Base-by-base conservation (phyloP, 2,329 filamentous ascomycete species). In the Clonostachys solani region DNA sequence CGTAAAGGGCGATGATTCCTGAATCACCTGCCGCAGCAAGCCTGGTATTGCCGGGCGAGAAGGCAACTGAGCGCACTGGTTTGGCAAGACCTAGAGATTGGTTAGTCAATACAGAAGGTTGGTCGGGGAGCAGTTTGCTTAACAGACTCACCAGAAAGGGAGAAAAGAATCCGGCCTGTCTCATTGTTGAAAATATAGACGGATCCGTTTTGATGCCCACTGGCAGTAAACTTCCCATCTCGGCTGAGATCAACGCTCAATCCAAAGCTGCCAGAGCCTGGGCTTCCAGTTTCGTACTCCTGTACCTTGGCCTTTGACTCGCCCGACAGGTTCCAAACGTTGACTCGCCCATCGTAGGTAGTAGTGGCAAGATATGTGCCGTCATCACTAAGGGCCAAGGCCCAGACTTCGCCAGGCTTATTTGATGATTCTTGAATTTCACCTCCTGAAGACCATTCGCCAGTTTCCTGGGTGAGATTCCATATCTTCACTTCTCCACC, bases 131-230 rank as follows among this genome's bases (percentile, higher is more conserved):
- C 5, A 37, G n/a, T 43, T 18, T 38, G 15, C 8, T 29, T 10
- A 10, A 41, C 12, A n/a, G 5, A 59, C 75, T 51, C 71, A 88
- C 88, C 86, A 47, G 89, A 85, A 19, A 99, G 74, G 8, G 90
- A 94, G 66, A 96, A 92, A 12, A 89, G 75, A 56, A 99, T 81
- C 46, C 89, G 82, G 5, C 89, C 89, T 1, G 87, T 90, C 56
- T 91, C 86, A 59, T 96, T 97, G 72, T 91, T 92, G 76, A 97
- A 99, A 51, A 99, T 83, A 69, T 96, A 96, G 52, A 97, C 81
- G 12, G 84, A 85, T 15, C 94, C 94, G 59, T 88, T 96, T 64
- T 96, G 88, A 67, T 99, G 92, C 0, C 94, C 94, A 45, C 87
- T 95, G 5, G 92, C 92, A 33, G 92, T 95, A 65, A 90, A 87